Conservation (phyloP, 768 basidiomycete genomes). For the Psilocybe cubensis region DNA sequence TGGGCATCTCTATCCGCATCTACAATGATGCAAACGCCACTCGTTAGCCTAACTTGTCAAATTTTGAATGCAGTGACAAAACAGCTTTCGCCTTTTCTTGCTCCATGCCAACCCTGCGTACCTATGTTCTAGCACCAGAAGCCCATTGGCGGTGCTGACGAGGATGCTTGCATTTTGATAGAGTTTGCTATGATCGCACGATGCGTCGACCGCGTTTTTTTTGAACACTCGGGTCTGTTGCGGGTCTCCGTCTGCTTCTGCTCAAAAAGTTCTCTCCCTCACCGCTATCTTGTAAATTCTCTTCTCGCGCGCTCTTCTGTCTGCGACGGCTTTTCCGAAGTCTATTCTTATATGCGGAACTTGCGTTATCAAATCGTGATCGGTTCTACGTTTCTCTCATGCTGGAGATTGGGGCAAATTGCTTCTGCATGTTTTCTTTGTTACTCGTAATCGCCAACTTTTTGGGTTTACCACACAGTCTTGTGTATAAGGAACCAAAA, state of each 20-base stretch:
- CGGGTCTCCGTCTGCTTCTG: neutral
- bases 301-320: neutral
- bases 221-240: neutral
- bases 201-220: neutral
- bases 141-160: neutral
- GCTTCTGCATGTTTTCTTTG: neutral
- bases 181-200: neutral
- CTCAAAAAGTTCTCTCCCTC: neutral
- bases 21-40: neutral
- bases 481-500: neutral
- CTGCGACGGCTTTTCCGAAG: neutral
- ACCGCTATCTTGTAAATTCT: neutral
- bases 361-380: neutral
- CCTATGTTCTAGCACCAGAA: neutral
- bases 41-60: neutral
- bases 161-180: neutral
- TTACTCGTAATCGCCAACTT: neutral
- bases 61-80: neutral
- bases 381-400: neutral
- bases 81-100: neutral
- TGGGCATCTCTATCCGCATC: neutral
- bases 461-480: neutral
- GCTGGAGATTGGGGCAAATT: neutral
- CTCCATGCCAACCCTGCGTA: neutral
- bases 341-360: neutral